Percentiles rank a stretch among this genome's conserved stretches.
These are phyloP conservation scores for Pseudotulostoma volvatum DNA, from an alignment of 495 filamentous ascomycete genomes.

Conservation along the genomic window DNA sequence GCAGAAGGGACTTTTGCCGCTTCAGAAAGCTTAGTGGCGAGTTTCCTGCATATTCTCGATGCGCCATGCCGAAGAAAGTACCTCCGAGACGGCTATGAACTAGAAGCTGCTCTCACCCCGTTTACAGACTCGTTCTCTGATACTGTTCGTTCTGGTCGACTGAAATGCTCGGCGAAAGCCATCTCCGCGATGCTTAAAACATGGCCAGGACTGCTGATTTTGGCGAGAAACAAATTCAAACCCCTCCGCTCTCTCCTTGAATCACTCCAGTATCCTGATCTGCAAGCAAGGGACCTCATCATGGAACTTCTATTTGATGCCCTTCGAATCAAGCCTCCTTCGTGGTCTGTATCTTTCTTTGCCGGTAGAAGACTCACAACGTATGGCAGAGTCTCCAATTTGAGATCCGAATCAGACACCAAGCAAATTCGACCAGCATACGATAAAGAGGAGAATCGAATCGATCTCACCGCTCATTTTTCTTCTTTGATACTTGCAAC, in stretches of 20 bases:
- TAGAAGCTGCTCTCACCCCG: slow-evolving; percentile 66
- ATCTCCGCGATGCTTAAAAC: slow-evolving; percentile 77
- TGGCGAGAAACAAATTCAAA: slow-evolving; percentile 72
- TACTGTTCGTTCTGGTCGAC: slow-evolving; percentile 48
- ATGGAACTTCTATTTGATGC: slow-evolving; percentile 83
- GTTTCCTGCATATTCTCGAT: slow-evolving; percentile 80
- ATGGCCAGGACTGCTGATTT: slow-evolving; percentile 75
- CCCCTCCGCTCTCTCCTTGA: slow-evolving; percentile 67
- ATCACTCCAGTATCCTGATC: slow-evolving; percentile 56
- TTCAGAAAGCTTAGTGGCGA: slow-evolving; percentile 65
- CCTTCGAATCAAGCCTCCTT: slow-evolving; percentile 83
- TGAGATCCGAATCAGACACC: slow-evolving; percentile 47
- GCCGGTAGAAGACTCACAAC: slow-evolving; percentile 86
- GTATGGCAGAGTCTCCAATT: slow-evolving; percentile 78
- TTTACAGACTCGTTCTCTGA: slow-evolving; percentile 71
- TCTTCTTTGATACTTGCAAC: slow-evolving; percentile 78
- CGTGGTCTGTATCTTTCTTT: slow-evolving; percentile 90
- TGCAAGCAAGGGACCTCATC: slow-evolving; percentile 47
- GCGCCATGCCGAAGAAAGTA: slow-evolving; percentile 63
- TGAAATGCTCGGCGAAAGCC: slow-evolving; percentile 74
- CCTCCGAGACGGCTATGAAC: slow-evolving; percentile 62
- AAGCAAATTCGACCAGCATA: slow-evolving; percentile 22
- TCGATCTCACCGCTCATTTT: slow-evolving; percentile 84
- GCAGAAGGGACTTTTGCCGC: slow-evolving; percentile 83
- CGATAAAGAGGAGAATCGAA: slow-evolving; percentile 50